Conservation (phyloP, 306 rosid species). For the Quercus berberidifolia region DNA sequence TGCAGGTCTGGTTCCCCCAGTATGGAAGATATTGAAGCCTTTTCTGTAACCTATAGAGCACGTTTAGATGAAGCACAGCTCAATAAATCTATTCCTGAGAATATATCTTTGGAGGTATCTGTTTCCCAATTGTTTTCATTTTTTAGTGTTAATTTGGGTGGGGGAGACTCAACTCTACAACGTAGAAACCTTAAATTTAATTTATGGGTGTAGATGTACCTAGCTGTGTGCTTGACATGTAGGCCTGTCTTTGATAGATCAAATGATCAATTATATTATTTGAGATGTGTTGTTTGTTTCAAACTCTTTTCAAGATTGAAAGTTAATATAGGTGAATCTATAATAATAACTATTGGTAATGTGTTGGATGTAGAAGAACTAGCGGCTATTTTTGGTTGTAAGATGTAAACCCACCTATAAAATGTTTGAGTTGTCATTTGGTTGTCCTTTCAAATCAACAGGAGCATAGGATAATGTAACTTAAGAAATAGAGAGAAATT, state of each 20-base stretch:
- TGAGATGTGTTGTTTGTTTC: too few relatives aligned
- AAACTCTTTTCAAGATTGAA: too few relatives aligned
- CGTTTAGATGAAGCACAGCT: slow-evolving; percentile 78
- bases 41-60: slow-evolving; percentile 61
- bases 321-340: too few relatives aligned
- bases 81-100: slow-evolving; percentile 78
- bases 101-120: slow-evolving; percentile 70
- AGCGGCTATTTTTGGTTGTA: too few relatives aligned
- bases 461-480: too few relatives aligned
- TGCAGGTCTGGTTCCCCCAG: slow-evolving; percentile 90
- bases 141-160: not conserved
- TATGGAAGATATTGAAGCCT: slow-evolving; percentile 88
- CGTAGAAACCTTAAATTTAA: not conserved
- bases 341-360: too few relatives aligned
- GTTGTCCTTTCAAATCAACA: too few relatives aligned
- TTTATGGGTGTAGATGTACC: slow-evolving; percentile 12
- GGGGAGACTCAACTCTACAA: slow-evolving; percentile 6
- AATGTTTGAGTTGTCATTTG: too few relatives aligned
- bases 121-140: slow-evolving; percentile 18
- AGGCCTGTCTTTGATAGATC: not conserved
- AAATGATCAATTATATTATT: too few relatives aligned
- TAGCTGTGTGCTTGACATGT: not conserved
- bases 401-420: too few relatives aligned
- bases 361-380: too few relatives aligned
- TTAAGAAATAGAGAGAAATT: too few relatives aligned